Conservation (phyloP, 371 early-diverging fungal genomes). For the Apophysomyces elegans region DNA sequence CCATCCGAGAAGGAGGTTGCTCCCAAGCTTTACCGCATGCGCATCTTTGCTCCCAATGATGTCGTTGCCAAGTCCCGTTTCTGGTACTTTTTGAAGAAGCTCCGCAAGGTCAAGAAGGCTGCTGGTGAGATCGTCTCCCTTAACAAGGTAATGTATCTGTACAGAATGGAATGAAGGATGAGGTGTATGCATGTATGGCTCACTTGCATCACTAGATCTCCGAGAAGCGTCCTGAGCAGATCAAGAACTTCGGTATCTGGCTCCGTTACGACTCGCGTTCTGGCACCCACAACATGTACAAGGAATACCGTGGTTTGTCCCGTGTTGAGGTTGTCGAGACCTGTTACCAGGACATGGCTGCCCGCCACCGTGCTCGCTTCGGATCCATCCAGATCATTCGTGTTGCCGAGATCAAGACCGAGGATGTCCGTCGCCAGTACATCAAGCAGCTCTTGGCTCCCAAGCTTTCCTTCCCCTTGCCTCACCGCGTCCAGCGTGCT, state of each 20-base stretch:
- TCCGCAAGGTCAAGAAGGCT: conserved; percentile 99
- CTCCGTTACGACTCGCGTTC: conserved; percentile 99
- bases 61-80: conserved; percentile 99
- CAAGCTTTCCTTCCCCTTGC: conserved; percentile 96
- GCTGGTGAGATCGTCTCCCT: conserved; percentile 97
- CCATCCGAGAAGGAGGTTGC: conserved; percentile 92
- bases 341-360: conserved; percentile 99
- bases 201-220: conserved; percentile 66
- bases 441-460: conserved; percentile 92
- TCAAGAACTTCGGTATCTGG: conserved; percentile 99
- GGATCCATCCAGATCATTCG: conserved; percentile 98
- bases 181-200: background rate
- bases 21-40: conserved; percentile 98
- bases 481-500: conserved; percentile 92
- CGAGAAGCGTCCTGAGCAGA: conserved; percentile 92
- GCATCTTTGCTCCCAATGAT: conserved; percentile 98
- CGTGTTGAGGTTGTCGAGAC: conserved; percentile 94
- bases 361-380: conserved; percentile 99
- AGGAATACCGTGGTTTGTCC: conserved; percentile 99
- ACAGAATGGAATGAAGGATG: background rate
- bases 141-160: conserved; percentile 74
- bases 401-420: conserved; percentile 89
- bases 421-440: conserved; percentile 96
- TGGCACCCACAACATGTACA: conserved; percentile 99
- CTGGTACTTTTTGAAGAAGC: conserved; percentile 99